A percentile compares a stretch with the other conserved stretches of the same genome.
phyloP scores from a whole-genome alignment of 2,329 filamentous ascomycete species.

The Fusarium domesticum region DNA sequence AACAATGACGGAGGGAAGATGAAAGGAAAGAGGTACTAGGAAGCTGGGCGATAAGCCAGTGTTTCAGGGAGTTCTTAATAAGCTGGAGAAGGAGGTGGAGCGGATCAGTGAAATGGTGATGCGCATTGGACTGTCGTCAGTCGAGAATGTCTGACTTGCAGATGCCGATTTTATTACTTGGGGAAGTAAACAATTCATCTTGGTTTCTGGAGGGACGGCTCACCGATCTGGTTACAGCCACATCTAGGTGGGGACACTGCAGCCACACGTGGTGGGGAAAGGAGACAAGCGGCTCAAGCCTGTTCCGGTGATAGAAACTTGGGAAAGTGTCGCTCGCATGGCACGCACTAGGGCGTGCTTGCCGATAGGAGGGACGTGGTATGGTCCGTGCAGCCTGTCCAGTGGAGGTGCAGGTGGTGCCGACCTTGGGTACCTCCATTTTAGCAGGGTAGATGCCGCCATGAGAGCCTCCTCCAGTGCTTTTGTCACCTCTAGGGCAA shows the following conservation, averaged over 20 bases:
- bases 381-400: constrained; percentile 9
- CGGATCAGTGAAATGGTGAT: constrained; percentile 11
- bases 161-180: constrained; percentile 11
- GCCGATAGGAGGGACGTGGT: constrained; percentile 9
- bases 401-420: too few relatives aligned
- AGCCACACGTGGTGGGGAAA: constrained; percentile 14
- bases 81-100: not conserved
- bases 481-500: too few relatives aligned
- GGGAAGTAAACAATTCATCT: constrained; percentile 28
- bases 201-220: constrained; percentile 26
- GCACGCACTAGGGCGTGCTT: constrained; percentile 23
- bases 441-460: too few relatives aligned
- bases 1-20: constrained; percentile 4
- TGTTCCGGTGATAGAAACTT: constrained; percentile 1
- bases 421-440: too few relatives aligned
- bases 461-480: too few relatives aligned
- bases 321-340: constrained; percentile 21
- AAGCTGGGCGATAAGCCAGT: not conserved
- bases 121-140: constrained; percentile 17
- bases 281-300: constrained; percentile 13
- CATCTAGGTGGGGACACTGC: not conserved
- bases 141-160: constrained; percentile 17
- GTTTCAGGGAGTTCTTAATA: constrained; percentile 9
- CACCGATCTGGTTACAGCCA: constrained; percentile 10
- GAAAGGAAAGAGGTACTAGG: constrained; percentile 2